phyloP scores from a whole-genome alignment of 441 rosid genomes.

The Croton setiger region DNA sequence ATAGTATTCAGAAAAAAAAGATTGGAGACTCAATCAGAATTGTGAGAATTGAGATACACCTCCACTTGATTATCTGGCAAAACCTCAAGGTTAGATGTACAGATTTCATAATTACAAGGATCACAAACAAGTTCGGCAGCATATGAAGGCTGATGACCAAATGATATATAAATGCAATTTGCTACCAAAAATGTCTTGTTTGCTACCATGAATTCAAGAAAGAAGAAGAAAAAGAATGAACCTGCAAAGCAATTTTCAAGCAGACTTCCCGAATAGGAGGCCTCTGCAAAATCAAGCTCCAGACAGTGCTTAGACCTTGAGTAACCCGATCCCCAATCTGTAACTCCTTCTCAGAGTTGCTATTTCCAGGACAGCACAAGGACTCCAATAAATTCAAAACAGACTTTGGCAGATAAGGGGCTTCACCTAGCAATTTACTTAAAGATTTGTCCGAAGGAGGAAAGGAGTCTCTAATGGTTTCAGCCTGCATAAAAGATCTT shows the following conservation, averaged over 20 bases:
- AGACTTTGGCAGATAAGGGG: conserved; percentile 87
- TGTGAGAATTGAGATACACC: not conserved
- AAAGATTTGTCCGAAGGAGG: conserved; percentile 98
- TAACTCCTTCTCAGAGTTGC: conserved; percentile 58
- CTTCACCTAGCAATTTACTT: conserved; percentile 90
- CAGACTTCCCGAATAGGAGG: conserved; percentile 85
- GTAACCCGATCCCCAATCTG: conserved; percentile 93
- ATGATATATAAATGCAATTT: not conserved
- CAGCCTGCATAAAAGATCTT: conserved; percentile 59
- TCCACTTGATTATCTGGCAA: not conserved
- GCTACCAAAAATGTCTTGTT: conserved; percentile 10
- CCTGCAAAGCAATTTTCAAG: conserved; percentile 95
- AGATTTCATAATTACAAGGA: not conserved
- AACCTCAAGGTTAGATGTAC: not conserved
- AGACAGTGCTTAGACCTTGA: conserved; percentile 95
- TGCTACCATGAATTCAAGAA: conserved; percentile 8
- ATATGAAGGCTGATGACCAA: not conserved
- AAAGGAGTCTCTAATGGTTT: conserved; percentile 89
- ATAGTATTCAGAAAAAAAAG: no score
- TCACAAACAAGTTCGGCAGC: not conserved
- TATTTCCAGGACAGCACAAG: conserved; percentile 78
- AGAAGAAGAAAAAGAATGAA: conserved; percentile 29
- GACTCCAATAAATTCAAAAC: conserved; percentile 75
- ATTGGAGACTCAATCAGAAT: no score
- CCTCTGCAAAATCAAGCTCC: conserved; percentile 87